Evolutionary conservation across 2,329 filamentous ascomycete species (phyloP), one percentile per base, ranked within the genome.

Genomic region (Xylariaceae sp.): DNA sequence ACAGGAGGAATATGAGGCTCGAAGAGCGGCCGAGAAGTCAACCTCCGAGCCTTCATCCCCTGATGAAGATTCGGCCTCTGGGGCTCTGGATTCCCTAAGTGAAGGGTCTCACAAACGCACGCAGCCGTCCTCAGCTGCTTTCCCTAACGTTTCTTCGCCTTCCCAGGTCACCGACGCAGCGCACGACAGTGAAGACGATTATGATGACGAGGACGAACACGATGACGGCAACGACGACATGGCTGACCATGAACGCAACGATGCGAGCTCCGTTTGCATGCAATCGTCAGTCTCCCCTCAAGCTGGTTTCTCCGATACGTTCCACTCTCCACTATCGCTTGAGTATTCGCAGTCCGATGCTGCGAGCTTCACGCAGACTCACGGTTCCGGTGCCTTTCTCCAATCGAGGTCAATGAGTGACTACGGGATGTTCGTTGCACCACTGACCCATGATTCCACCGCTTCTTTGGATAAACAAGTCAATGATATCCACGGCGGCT

Each of bases 1-100:
- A 61, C 75, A 79, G 40, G 76, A 78, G 54, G 79, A 79, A 52
- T 78, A 79, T 59, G 79, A 82, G 62, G 78, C 78, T 19, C 74
- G 74, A 19, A 75, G 77, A 52, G 71, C 71, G 12, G 72, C 71
- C 40, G 76, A 78, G 57, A 72, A 73, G 49, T 67, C 71, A 4
- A 61, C 65, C 24, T 73, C 74, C 8, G 76, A 76, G 36, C 66
- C 73, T 23, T 69, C 68, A 12, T 70, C 72, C 4, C 67, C 71
- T 12, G 64, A 64, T 39, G 67, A 66, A 24, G 60, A 64, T 26
- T 46, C 58, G 6, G 49, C 56, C 24, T 56, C 62, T 43, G 61
- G 54, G 19, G 41, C 56, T 26, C 53, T 60, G 24, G 69, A 71
- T 26, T 50, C 67, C 50, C 48, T 61, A 63, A 54, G 68, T 28